A percentile compares a stretch with the other conserved stretches of the same genome.
phyloP scores from a whole-genome alignment of 805 yeast species.

The Yarrowia sp. region DNA sequence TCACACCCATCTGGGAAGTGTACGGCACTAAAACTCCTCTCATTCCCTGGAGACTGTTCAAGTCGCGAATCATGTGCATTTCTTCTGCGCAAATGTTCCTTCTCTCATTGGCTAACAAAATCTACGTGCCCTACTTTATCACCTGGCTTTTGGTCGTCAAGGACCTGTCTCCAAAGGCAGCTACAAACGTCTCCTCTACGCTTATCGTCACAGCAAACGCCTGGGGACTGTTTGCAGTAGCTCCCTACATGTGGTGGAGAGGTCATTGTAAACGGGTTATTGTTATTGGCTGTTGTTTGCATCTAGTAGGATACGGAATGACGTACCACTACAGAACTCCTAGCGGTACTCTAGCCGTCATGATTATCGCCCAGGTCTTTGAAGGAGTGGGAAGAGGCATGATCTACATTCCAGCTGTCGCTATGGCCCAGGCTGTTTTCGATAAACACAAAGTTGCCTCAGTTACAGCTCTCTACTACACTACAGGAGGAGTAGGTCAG shows the following conservation, averaged over 20 bases:
- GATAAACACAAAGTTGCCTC: conserved; percentile 21
- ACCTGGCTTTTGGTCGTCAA: conserved; percentile 21
- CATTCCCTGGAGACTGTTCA: conserved; percentile 16
- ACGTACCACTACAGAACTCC: conserved; percentile 21
- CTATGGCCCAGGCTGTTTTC: conserved; percentile 22
- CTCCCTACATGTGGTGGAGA: conserved; percentile 24
- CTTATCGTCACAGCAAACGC: conserved; percentile 22
- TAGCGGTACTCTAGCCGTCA: background rate
- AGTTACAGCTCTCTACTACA: conserved; percentile 17
- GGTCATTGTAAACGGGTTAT: conserved; percentile 17
- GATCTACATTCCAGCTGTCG: conserved; percentile 22
- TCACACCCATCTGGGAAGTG: conserved; percentile 20
- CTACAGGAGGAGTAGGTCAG: conserved; percentile 16
- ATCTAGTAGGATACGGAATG: conserved; percentile 14
- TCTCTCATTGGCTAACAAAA: conserved; percentile 19
- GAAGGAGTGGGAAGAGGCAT: conserved; percentile 23
- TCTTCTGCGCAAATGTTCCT: conserved; percentile 19
- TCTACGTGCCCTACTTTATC: conserved; percentile 18
- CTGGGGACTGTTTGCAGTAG: conserved; percentile 15
- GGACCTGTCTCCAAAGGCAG: conserved; percentile 17
- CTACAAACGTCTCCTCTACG: conserved; percentile 17
- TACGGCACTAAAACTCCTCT: conserved; percentile 7
- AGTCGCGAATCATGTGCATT: conserved; percentile 12
- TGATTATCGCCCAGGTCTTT: conserved; percentile 23
- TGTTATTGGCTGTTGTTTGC: conserved; percentile 15